phyloP scores from a whole-genome alignment of 305 asterid species.

The Coffea humblotiana region DNA sequence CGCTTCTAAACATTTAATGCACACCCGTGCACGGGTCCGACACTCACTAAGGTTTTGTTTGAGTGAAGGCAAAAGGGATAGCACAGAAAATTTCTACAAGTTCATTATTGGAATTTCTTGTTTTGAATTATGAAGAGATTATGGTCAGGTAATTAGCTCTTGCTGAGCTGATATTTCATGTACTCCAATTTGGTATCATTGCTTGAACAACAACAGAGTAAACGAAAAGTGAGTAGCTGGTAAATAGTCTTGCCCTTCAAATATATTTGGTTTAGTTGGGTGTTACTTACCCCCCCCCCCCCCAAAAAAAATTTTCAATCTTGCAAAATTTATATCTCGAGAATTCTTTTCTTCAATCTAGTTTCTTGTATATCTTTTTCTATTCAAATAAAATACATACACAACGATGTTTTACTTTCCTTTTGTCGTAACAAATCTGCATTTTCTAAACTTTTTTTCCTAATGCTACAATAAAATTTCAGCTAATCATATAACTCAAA shows the following conservation, averaged over 20 bases:
- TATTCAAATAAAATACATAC: no score
- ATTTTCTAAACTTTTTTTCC: background rate
- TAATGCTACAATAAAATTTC: background rate
- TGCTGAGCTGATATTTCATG: background rate
- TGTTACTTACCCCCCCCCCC: no score
- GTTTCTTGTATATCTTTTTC: no score
- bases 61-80: background rate
- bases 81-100: no score
- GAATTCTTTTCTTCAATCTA: no score
- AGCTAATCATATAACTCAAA: no score
- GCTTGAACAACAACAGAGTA: background rate
- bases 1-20: background rate
- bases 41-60: background rate
- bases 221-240: no score
- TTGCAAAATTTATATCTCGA: no score
- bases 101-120: background rate
- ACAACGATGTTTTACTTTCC: background rate
- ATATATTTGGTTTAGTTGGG: background rate
- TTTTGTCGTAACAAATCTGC: background rate
- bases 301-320: no score
- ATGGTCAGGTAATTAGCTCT: no score
- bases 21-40: slow-evolving; percentile 9
- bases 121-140: no score
- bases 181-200: background rate
- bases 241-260: no score